Evolutionary conservation across 208 protist species (phyloP).

Genomic region (Crithidia brevicula): DNA sequence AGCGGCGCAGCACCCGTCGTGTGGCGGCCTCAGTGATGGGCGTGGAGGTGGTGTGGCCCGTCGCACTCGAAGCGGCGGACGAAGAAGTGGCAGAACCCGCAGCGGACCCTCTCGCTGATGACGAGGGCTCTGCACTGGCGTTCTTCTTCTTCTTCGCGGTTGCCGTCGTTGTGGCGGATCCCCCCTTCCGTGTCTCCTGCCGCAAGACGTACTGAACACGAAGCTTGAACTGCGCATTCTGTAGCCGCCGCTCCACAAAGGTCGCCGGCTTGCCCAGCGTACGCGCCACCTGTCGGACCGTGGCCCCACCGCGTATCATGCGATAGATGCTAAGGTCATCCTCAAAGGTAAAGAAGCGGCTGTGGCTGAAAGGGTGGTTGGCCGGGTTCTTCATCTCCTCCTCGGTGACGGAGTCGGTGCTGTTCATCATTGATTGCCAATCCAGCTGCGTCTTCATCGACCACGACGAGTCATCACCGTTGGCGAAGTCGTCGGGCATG

Average conservation of each 20-base stretch:
- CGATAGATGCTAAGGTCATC: conserved; percentile 83
- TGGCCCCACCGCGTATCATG: conserved; percentile 87
- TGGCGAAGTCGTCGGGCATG: conserved; percentile 85
- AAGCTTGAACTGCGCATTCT: conserved; percentile 89
- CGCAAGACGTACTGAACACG: conserved; percentile 84
- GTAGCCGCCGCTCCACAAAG: conserved; percentile 81
- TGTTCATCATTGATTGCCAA: conserved; percentile 73
- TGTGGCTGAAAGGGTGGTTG: conserved; percentile 90
- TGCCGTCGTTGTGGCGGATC: neutral
- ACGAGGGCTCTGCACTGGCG: too few relatives aligned
- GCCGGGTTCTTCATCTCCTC: conserved; percentile 79
- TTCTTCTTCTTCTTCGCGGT: too few relatives aligned
- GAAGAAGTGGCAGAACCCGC: neutral
- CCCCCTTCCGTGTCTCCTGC: conserved; percentile 45
- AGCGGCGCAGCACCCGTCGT: conserved; percentile 29
- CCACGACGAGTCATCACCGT: conserved; percentile 77
- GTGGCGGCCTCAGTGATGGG: conserved; percentile 25
- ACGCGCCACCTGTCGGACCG: conserved; percentile 73
- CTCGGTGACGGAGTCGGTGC: conserved; percentile 46
- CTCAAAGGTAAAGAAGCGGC: conserved; percentile 87
- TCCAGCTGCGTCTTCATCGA: conserved; percentile 81
- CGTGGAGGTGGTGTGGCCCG: conserved; percentile 20
- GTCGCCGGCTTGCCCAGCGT: conserved; percentile 86
- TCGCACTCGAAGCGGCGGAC: neutral
- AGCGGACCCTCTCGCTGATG: conserved; percentile 10